Conservation (phyloP, 2,329 filamentous ascomycete genomes). For the Alternaria incomplexa region DNA sequence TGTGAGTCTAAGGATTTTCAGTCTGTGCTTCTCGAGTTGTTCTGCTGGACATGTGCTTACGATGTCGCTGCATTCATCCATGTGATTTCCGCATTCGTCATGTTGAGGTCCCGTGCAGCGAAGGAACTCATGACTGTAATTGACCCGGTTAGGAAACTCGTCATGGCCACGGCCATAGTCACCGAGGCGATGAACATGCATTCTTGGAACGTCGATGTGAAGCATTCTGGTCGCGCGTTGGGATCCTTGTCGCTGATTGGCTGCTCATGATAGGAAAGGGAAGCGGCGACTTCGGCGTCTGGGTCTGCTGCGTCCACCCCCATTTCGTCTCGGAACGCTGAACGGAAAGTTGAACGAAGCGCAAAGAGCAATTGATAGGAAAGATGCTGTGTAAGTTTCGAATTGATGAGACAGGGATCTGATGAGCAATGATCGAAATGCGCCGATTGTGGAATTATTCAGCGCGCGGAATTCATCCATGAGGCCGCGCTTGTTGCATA, state of each 20-base stretch:
- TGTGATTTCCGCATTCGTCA: conserved; percentile 70
- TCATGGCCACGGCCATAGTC: conserved; percentile 70
- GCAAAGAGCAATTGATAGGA: neutral
- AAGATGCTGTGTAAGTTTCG: neutral
- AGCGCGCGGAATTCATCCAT: conserved; percentile 27
- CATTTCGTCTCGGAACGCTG: conserved; percentile 11
- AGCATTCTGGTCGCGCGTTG: conserved; percentile 61
- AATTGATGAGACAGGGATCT: neutral
- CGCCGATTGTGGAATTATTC: conserved; percentile 14
- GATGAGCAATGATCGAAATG: neutral
- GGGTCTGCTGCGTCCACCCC: conserved; percentile 10
- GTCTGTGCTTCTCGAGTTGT: neutral
- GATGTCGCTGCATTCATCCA: conserved; percentile 71
- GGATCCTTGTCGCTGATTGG: conserved; percentile 37
- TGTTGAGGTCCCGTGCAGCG: conserved; percentile 64
- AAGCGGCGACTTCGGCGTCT: conserved; percentile 19
- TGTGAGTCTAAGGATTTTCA: conserved; percentile 55
- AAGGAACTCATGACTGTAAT: conserved; percentile 68
- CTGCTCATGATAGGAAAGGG: conserved; percentile 1
- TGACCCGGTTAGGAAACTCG: conserved; percentile 64
- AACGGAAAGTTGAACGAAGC: neutral
- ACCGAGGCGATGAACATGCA: conserved; percentile 69
- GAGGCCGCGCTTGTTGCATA: neutral
- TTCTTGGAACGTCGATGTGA: conserved; percentile 68
- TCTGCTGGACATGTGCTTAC: conserved; percentile 39